phyloP scores from a whole-genome alignment of 768 basidiomycete species.

The Crucibulum laeve region DNA sequence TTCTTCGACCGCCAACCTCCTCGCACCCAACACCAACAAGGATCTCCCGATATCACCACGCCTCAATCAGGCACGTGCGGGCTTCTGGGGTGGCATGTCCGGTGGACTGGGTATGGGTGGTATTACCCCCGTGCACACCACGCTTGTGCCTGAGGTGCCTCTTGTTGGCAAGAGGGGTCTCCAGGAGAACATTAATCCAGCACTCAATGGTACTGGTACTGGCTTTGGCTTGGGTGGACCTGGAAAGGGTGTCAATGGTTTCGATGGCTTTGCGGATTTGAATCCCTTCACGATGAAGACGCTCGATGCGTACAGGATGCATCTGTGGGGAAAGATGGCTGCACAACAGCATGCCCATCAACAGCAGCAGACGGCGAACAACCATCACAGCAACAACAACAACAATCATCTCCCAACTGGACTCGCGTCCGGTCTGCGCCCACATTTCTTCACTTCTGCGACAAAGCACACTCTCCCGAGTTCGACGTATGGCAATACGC shows the following conservation, averaged over 20 bases:
- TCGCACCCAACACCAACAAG: slow-evolving; percentile 73
- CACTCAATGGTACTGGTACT: slow-evolving; percentile 39
- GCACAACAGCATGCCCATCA: slow-evolving; percentile 51
- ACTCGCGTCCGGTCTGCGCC: background rate
- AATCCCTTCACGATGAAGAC: slow-evolving; percentile 88
- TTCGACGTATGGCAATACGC: slow-evolving; percentile 8
- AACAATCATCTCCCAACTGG: background rate
- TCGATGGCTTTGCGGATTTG: slow-evolving; percentile 75
- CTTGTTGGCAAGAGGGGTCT: slow-evolving; percentile 26
- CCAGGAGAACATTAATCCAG: slow-evolving; percentile 80
- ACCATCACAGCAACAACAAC: slow-evolving; percentile 31
- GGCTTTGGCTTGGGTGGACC: slow-evolving; percentile 5
- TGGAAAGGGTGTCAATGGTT: slow-evolving; percentile 32
- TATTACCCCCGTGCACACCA: slow-evolving; percentile 80
- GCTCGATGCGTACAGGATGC: slow-evolving; percentile 86
- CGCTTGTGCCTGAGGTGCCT: slow-evolving; percentile 69
- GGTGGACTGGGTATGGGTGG: slow-evolving; percentile 46
- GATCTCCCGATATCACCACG: slow-evolving; percentile 67
- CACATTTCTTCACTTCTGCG: background rate
- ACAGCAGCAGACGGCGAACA: slow-evolving; percentile 32
- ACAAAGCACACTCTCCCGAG: background rate
- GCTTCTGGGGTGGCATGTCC: slow-evolving; percentile 77
- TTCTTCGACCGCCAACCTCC: slow-evolving; percentile 19
- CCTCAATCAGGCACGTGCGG: slow-evolving; percentile 32
- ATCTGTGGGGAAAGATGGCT: slow-evolving; percentile 89